Evolutionary conservation across 352 stramenopile genomes (phyloP).

Genomic region (Peronospora destructor): DNA sequence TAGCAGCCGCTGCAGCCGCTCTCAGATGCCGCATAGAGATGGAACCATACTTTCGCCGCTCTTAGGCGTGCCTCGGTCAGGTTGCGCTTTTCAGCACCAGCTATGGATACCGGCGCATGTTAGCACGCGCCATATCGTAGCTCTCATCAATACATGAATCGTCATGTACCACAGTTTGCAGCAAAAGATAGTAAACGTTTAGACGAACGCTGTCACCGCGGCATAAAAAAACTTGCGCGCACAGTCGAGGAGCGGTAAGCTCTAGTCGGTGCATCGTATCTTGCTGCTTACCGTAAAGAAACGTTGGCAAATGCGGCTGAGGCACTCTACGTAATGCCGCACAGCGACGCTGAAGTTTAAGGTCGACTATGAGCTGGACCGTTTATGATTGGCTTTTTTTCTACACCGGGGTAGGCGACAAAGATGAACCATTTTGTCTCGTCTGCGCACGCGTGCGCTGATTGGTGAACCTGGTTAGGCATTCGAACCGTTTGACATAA

Average conservation of each 20-base stretch:
- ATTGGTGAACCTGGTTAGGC: conserved; percentile 7
- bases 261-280: no score
- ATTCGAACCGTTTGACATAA: conserved; percentile 14
- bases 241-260: no score
- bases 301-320: no score
- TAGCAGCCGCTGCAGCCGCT: conserved; percentile 11
- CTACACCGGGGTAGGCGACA: neutral
- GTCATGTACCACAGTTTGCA: no score
- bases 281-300: no score
- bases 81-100: conserved; percentile 4
- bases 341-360: neutral
- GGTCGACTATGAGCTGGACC: neutral
- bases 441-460: conserved; percentile 7
- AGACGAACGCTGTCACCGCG: no score
- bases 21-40: conserved; percentile 18
- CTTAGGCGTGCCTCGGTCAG: neutral
- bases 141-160: no score
- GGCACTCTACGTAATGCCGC: no score
- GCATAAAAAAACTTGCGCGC: no score
- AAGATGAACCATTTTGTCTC: conserved; percentile 6
- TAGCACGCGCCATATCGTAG: no score
- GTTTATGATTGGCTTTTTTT: conserved; percentile 6
- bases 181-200: no score
- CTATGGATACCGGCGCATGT: no score
- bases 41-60: conserved; percentile 9